Base-by-base conservation (phyloP, 805 yeast genomes). In the Candida peoriensis region DNA sequence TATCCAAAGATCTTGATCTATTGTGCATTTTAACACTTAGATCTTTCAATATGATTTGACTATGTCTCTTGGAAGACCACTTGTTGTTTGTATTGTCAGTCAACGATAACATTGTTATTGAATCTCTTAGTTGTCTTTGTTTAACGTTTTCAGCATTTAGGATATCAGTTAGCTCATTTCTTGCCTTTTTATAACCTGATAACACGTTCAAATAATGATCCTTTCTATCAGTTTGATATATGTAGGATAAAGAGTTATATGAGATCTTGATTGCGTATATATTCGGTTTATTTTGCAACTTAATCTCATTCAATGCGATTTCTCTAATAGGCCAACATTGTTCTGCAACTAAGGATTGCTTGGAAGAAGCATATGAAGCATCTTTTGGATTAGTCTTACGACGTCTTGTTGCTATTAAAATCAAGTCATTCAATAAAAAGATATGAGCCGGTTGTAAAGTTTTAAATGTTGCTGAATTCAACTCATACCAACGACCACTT, bases 381-480 rank as follows among this genome's bases (percentile, higher is more conserved):
- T 63, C 44, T 34, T 34, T 38, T 20, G 34, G 39, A 6, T 43
- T 43, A 3, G 39, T 33, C 24, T 66, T 52, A 27, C 70, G 52
- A 41, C 74, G 76, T 40, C 77, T 72, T 1, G 84, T 68, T 0
- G 96, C 95, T 24, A 89, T 66, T 37, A 89, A 59, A 1, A 88
- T 55, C 48, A 79, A 68, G 56, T 89, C 97, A 52, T 82, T 88
- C 46, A 89, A 64, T 8, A 89, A 58, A 48, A 84, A 83, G 30
- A 89, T 56, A 49, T 83, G 94, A 5, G 81, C 78, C 2, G 86
- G 79, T 45, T 82, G 78, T 22, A 80, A 66, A 1, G 88, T 80
- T 54, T 85, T 85, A 74, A 86, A 77, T 10, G 95, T 86, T 1
- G 93, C 88, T 3, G 82, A 76, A 50, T 87, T 88, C 40, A 89